Base-by-base conservation (phyloP, 768 basidiomycete species). In the Pholiota molesta region DNA sequence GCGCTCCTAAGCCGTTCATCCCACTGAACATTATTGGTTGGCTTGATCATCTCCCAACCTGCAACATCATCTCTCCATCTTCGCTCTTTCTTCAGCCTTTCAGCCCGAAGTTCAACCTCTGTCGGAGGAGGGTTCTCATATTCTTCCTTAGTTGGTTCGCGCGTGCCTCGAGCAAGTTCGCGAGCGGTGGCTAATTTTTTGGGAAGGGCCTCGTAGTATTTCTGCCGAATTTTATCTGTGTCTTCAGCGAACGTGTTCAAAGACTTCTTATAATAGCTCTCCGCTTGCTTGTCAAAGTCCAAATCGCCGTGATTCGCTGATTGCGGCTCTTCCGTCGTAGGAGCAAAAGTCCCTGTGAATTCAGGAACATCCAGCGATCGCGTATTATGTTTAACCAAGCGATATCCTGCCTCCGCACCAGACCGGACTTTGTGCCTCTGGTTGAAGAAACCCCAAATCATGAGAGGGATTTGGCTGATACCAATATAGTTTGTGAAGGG, bases 361-460 rank as follows among this genome's bases (percentile, higher is more conserved):
- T 82, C 72, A 4, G 75, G 74, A 53, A 71, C 73, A 19, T 76
- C 69, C 55, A 96, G 81, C 1, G 88, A 85, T 13, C 95, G 85
- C 2, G 84, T 86, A 51, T 80, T 68, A 6, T 78, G 79, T 73
- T 82, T 79, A 65, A 97, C 83, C 59, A 98, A 79, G 51, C 80
- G 78, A 71, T 92, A 91, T 0, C 90, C 95, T 11, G 90, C 90
- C 66, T 96, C 88, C 10, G 91, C 89, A 33, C 97, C 97, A 13
- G 84, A 74, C 6, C 76, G 83, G n/a, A 94, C 94, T 69, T 91
- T 87, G 52, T 86, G 78, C 8, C 95, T 87, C 71, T 92, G 89
- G 72, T 94, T 95, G 79, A 97, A 98, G 75, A 95, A 95, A 65
- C 88, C 92, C 86, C 87, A 90, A 52, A 97, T 84, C 94, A 97